These are phyloP conservation scores for Pseudogymnoascus sp. DNA, from an alignment of 2,329 filamentous ascomycete genomes.

Conservation along the genomic window DNA sequence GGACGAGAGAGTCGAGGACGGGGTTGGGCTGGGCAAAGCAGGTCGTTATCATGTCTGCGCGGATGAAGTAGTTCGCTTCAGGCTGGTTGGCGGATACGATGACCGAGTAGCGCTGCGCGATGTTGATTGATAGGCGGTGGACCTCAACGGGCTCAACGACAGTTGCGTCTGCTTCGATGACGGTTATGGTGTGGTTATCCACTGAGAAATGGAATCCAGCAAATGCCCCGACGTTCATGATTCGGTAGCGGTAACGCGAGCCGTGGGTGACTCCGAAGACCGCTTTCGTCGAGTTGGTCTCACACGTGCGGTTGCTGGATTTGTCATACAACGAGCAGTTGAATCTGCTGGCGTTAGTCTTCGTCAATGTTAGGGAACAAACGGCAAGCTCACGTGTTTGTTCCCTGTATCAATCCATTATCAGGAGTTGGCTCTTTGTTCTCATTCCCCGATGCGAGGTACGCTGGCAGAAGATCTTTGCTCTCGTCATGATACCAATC, in stretches of 20 bases:
- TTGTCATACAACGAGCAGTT: conserved; percentile 36
- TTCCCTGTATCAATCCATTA: conserved; percentile 39
- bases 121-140: conserved; percentile 56
- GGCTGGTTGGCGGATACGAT: conserved; percentile 59
- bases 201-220: conserved; percentile 66
- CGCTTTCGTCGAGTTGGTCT: neutral
- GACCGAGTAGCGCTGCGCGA: conserved; percentile 58
- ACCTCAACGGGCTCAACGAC: conserved; percentile 53
- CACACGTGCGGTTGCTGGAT: conserved; percentile 33
- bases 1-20: conserved; percentile 31
- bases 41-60: conserved; percentile 38
- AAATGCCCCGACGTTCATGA: conserved; percentile 65
- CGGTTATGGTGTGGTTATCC: conserved; percentile 56
- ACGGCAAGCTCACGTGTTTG: conserved; percentile 34
- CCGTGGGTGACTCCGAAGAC: conserved; percentile 3
- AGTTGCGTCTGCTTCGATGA: conserved; percentile 66
- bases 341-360: conserved; percentile 15
- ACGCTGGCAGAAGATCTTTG: conserved; percentile 31
- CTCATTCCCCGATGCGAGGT: conserved; percentile 37
- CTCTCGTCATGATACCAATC: conserved; percentile 64
- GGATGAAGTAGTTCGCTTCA: conserved; percentile 53
- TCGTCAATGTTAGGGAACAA: neutral
- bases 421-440: conserved; percentile 37
- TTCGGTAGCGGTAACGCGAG: conserved; percentile 48
- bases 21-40: conserved; percentile 41